Evolutionary conservation across 75 land plant species (phyloP).

Genomic region (Picea glauca): DNA sequence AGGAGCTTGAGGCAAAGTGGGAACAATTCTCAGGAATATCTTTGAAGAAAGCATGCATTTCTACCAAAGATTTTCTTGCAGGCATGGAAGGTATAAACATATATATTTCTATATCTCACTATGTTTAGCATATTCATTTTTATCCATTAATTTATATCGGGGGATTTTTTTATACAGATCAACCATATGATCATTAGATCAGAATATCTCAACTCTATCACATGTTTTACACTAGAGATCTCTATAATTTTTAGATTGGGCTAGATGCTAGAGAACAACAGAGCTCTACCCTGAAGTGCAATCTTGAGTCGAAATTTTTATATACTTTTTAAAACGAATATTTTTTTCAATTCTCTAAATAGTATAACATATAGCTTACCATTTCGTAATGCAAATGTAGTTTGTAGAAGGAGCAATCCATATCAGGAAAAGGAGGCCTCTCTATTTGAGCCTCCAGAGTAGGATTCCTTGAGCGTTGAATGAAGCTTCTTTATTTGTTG

Average conservation of each 20-base stretch:
- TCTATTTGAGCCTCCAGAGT: too few species aligned
- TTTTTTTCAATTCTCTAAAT: too few species aligned
- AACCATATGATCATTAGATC: constrained; percentile 1
- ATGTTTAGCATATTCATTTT: too few species aligned
- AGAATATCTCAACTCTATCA: constrained; percentile 14
- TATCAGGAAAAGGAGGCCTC: too few species aligned
- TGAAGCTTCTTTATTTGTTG: too few species aligned
- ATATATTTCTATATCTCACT: neutral
- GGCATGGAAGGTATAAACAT: constrained; percentile 2
- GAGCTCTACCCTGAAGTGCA: neutral
- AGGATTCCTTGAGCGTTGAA: too few species aligned
- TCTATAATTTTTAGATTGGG: constrained; percentile 19
- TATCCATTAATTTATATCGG: too few species aligned
- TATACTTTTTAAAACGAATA: too few species aligned
- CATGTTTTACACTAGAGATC: constrained; percentile 19
- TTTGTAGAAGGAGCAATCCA: too few species aligned
- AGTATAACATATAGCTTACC: too few species aligned
- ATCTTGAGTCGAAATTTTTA: too few species aligned
- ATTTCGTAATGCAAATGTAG: too few species aligned
- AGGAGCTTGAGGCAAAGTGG: constrained; percentile 37
- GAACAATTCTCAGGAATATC: constrained; percentile 42
- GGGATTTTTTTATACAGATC: neutral
- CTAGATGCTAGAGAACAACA: constrained; percentile 14
- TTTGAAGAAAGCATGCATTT: constrained; percentile 31
- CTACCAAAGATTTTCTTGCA: constrained; percentile 23